Base-by-base conservation (phyloP, 495 filamentous ascomycete species). In the Penicillium coffeae region DNA sequence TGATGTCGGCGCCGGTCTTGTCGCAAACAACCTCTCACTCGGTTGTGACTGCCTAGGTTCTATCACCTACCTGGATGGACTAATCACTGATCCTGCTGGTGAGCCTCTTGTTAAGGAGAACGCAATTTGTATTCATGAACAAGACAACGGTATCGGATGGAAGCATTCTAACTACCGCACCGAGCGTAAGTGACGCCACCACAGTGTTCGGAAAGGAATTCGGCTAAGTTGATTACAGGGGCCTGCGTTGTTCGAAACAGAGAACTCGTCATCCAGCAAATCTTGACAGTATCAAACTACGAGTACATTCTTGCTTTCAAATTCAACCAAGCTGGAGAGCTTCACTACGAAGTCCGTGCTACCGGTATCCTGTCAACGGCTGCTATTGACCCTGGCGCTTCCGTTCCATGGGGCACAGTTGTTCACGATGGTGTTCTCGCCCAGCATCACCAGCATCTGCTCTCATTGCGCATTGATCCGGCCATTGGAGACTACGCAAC, bases 361-460 rank as follows among this genome's bases (percentile, higher is more conserved):
- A 95, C 91, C 0, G 91, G 91, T 0, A 89, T 96, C 53, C 71
- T 96, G 9, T 88, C 84, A 33, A 94, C 90, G n/a, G n/a, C n/a
- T n/a, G n/a, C n/a, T n/a, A n/a, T n/a, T n/a, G n/a, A n/a, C n/a
- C n/a, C n/a, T n/a, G n/a, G n/a, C n/a, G n/a, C n/a, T n/a, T n/a
- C n/a, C n/a, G n/a, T n/a, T n/a, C n/a, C n/a, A n/a, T n/a, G n/a
- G n/a, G n/a, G n/a, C n/a, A n/a, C n/a, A n/a, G n/a, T n/a, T n/a
- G n/a, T n/a, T n/a, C n/a, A n/a, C n/a, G n/a, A n/a, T n/a, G n/a
- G n/a, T n/a, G n/a, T n/a, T n/a, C n/a, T n/a, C n/a, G n/a, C n/a
- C n/a, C n/a, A n/a, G n/a, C n/a, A n/a, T n/a, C n/a, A n/a, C n/a
- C n/a, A n/a, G n/a, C n/a, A n/a, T n/a, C n/a, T n/a, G n/a, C n/a